A percentile compares a stretch with the other conserved stretches of the same genome.
Conservation (phyloP, 129 eudicot genomes). For the Dittrichia graveolens region DNA sequence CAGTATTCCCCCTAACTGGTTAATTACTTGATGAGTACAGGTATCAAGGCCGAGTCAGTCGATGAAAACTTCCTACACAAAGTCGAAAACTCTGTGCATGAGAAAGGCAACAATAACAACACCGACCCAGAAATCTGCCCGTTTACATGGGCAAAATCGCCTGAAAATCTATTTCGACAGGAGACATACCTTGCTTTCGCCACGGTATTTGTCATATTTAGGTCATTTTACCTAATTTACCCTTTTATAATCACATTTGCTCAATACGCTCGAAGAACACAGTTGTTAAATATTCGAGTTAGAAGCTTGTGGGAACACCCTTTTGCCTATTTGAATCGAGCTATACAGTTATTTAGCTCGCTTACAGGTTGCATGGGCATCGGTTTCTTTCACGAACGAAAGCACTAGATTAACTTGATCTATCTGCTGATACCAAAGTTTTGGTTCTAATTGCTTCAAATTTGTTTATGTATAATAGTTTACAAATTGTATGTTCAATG, state of each 20-base stretch:
- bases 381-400: slow-evolving; percentile 62
- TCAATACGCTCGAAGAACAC: slow-evolving; percentile 69
- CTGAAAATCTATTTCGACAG: slow-evolving; percentile 74
- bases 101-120: slow-evolving; percentile 26
- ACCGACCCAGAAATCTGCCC: slow-evolving; percentile 67
- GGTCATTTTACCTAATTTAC: slow-evolving; percentile 53
- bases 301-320: slow-evolving; percentile 74
- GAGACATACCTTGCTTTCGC: slow-evolving; percentile 83
- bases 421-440: slow-evolving; percentile 24
- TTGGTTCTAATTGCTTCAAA: slow-evolving; percentile 36
- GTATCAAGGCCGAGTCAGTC: slow-evolving; percentile 39
- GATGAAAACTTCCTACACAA: slow-evolving; percentile 40
- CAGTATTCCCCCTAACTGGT: not conserved
- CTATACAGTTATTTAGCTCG: slow-evolving; percentile 53
- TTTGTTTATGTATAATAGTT: slow-evolving; percentile 28
- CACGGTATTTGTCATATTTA: slow-evolving; percentile 63
- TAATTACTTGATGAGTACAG: slow-evolving; percentile 29
- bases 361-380: slow-evolving; percentile 65
- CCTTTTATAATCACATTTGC: slow-evolving; percentile 50
- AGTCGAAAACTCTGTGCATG: slow-evolving; percentile 34
- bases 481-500: slow-evolving; percentile 29
- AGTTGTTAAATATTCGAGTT: slow-evolving; percentile 37
- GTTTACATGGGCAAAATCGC: slow-evolving; percentile 89
- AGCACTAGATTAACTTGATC: slow-evolving; percentile 49
- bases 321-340: slow-evolving; percentile 56